Conservation (phyloP, 768 basidiomycete genomes). For the Xerocomellus amylosporus region DNA sequence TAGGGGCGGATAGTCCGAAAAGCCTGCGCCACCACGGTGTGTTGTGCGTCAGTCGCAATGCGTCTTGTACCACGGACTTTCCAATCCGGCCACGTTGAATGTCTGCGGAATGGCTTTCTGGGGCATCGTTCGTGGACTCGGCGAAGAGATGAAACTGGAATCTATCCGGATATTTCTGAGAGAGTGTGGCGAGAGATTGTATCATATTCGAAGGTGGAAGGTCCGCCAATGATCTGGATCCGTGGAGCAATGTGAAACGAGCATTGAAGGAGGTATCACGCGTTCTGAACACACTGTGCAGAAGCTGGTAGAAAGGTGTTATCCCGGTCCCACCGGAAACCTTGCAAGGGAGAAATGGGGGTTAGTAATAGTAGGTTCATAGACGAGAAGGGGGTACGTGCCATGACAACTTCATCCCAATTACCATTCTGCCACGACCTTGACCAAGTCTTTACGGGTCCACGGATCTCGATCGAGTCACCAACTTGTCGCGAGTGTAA, state of each 20-base stretch:
- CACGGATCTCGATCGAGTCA: slow-evolving; percentile 71
- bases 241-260: slow-evolving; percentile 71
- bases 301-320: slow-evolving; percentile 79
- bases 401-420: slow-evolving; percentile 85
- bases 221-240: slow-evolving; percentile 57
- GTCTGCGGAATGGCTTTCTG: slow-evolving; percentile 16
- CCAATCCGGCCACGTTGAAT: slow-evolving; percentile 55
- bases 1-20: slow-evolving; percentile 12
- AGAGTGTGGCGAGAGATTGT: slow-evolving; percentile 47
- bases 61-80: slow-evolving; percentile 44
- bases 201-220: slow-evolving; percentile 68
- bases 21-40: slow-evolving; percentile 32
- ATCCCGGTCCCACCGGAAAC: slow-evolving; percentile 88
- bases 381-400: slow-evolving; percentile 23
- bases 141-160: slow-evolving; percentile 64
- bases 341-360: slow-evolving; percentile 37
- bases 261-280: slow-evolving; percentile 35
- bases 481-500: slow-evolving; percentile 66
- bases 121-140: slow-evolving; percentile 38
- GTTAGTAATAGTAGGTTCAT: background rate
- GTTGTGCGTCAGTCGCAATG: slow-evolving; percentile 32
- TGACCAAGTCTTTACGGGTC: slow-evolving; percentile 68
- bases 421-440: slow-evolving; percentile 43
- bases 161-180: slow-evolving; percentile 49
- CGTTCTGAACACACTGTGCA: slow-evolving; percentile 50